Percentiles rank a stretch among this genome's conserved stretches.
Conservation (phyloP, 2,329 filamentous ascomycete genomes). For the Nigrospora osmanthi region DNA sequence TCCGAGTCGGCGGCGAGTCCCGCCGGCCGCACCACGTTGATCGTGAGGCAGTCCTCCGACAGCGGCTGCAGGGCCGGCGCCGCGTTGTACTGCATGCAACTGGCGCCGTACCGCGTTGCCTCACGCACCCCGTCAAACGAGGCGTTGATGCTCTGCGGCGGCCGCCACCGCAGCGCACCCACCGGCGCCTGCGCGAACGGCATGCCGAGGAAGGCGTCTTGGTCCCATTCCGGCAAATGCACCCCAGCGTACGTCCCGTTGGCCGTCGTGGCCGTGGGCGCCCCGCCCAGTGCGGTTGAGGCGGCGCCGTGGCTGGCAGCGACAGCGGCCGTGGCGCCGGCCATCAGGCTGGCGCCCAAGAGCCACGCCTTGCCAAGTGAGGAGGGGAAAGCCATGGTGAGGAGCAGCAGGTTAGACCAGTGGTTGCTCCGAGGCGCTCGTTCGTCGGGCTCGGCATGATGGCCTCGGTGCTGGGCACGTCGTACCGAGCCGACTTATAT, state of each 20-base stretch:
- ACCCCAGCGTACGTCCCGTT: slow-evolving; percentile 26
- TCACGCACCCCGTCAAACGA: slow-evolving; percentile 29
- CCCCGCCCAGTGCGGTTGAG: not conserved
- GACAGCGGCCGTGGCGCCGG: too few relatives aligned
- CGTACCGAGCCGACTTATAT: too few relatives aligned
- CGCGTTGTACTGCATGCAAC: slow-evolving; percentile 37
- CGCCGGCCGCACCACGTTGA: slow-evolving; percentile 33
- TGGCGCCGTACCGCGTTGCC: slow-evolving; percentile 33
- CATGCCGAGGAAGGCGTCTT: slow-evolving; percentile 31
- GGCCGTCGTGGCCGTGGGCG: slow-evolving; percentile 12
- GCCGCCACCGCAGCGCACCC: slow-evolving; percentile 25
- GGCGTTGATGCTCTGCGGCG: slow-evolving; percentile 27
- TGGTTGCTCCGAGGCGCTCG: too few relatives aligned
- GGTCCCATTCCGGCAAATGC: slow-evolving; percentile 24
- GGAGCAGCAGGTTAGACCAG: too few relatives aligned
- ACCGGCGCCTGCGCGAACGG: slow-evolving; percentile 30
- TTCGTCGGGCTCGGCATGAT: too few relatives aligned
- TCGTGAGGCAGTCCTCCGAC: slow-evolving; percentile 39
- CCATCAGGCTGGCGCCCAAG: too few relatives aligned
- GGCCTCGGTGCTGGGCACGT: too few relatives aligned
- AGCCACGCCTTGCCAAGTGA: too few relatives aligned
- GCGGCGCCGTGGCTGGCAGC: too few relatives aligned
- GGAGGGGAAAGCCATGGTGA: too few relatives aligned
- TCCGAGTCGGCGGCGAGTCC: slow-evolving; percentile 16
- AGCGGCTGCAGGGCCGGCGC: slow-evolving; percentile 23